Conservation (phyloP, 2,329 filamentous ascomycete species). For the Botrytis elliptica region DNA sequence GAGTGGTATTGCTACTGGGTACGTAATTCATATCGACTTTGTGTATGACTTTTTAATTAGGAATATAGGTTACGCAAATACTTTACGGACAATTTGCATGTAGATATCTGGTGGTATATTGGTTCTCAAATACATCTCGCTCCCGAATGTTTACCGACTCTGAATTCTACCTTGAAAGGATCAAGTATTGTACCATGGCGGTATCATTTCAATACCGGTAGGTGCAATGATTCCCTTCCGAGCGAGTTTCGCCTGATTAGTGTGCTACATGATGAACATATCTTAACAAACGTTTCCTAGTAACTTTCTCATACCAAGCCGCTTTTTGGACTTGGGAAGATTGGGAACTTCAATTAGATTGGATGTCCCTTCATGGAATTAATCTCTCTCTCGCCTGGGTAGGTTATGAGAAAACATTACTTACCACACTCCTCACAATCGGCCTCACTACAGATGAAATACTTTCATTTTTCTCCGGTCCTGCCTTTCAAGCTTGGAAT, state of each 20-base stretch:
- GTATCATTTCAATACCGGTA: constrained; percentile 53
- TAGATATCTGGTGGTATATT: constrained; percentile 50
- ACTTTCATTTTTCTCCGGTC: constrained; percentile 48
- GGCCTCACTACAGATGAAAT: constrained; percentile 48
- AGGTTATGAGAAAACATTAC: constrained; percentile 50
- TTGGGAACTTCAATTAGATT: constrained; percentile 53
- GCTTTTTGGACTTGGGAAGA: constrained; percentile 54
- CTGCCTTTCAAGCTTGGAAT: constrained; percentile 54
- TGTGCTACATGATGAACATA: neutral
- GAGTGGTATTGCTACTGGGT: neutral
- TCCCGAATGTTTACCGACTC: constrained; percentile 36
- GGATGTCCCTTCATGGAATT: constrained; percentile 52
- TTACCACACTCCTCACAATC: constrained; percentile 48
- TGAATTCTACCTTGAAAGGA: constrained; percentile 41
- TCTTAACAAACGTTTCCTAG: constrained; percentile 29
- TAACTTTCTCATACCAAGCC: constrained; percentile 52
- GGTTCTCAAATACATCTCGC: constrained; percentile 44
- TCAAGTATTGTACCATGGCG: constrained; percentile 46
- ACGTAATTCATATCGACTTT: neutral
- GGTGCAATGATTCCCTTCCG: neutral
- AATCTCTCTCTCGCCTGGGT: constrained; percentile 54
- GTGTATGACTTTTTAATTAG: neutral
- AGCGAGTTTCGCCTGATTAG: neutral
- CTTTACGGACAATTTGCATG: constrained; percentile 43
- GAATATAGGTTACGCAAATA: constrained; percentile 39